Percentiles rank a stretch among this genome's conserved stretches.
phyloP scores from a whole-genome alignment of 1,139 yeast species.

The Barnettozyma hawaiiensis region DNA sequence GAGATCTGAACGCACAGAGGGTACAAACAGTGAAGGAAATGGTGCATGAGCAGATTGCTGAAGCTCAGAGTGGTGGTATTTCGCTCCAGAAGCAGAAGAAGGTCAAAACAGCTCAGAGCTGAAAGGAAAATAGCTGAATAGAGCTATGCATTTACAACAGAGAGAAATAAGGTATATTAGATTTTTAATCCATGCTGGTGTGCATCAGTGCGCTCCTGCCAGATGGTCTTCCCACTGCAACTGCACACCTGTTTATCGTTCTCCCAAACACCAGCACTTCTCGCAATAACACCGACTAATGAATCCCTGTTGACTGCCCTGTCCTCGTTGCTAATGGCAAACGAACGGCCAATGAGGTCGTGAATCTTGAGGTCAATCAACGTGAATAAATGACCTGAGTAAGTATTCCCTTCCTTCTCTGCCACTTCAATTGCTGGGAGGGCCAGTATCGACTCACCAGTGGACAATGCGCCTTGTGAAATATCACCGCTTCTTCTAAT shows the following conservation, averaged over 20 bases:
- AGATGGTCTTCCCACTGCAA: constrained; percentile 90
- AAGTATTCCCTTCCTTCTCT: constrained; percentile 26
- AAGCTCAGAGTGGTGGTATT: background rate
- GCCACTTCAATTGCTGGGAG: constrained; percentile 44
- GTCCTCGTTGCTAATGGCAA: constrained; percentile 50
- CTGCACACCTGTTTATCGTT: constrained; percentile 90
- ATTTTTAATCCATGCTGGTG: constrained; percentile 43
- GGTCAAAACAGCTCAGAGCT: constrained; percentile 1
- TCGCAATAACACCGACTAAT: constrained; percentile 82
- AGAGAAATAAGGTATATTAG: no score
- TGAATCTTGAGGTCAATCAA: constrained; percentile 51
- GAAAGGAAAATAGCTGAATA: no score
- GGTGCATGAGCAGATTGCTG: background rate
- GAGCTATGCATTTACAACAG: no score
- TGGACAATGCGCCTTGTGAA: constrained; percentile 63
- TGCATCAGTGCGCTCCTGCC: constrained; percentile 91
- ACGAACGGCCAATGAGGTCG: constrained; percentile 75
- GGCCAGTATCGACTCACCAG: constrained; percentile 49
- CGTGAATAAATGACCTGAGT: constrained; percentile 60
- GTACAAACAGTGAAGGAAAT: background rate
- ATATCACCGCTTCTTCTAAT: constrained; percentile 71
- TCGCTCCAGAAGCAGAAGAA: background rate
- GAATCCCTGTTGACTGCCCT: constrained; percentile 38
- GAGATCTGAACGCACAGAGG: constrained; percentile 1
- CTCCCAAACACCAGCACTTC: constrained; percentile 97